Conservation (phyloP, 2,329 filamentous ascomycete genomes). For the Fusarium clavum region DNA sequence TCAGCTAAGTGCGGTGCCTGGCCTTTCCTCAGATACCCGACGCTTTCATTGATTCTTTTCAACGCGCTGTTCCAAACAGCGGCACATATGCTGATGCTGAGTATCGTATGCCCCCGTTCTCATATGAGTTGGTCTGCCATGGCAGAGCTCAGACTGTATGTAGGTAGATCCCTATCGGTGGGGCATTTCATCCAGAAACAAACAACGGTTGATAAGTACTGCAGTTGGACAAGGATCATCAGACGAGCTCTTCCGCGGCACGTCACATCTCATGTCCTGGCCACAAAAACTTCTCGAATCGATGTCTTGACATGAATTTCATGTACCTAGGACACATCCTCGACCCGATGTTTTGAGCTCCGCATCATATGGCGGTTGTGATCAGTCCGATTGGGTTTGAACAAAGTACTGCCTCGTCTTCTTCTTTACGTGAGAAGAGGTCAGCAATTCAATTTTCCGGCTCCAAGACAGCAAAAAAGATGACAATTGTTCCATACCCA, state of each 20-base stretch:
- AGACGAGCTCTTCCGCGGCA: constrained; percentile 45
- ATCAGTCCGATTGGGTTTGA: constrained; percentile 18
- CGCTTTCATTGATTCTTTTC: constrained; percentile 6
- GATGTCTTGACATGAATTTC: constrained; percentile 43
- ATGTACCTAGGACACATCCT: constrained; percentile 34
- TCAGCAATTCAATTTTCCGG: constrained; percentile 45
- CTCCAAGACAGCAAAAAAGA: constrained; percentile 39
- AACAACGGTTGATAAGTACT: constrained; percentile 41
- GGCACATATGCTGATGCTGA: constrained; percentile 7
- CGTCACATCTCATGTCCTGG: constrained; percentile 45
- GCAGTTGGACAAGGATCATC: constrained; percentile 43
- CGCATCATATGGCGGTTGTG: constrained; percentile 38
- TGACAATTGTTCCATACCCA: constrained; percentile 36
- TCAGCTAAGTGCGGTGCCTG: constrained; percentile 30
- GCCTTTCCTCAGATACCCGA: constrained; percentile 1
- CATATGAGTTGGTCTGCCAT: neutral
- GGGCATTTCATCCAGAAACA: constrained; percentile 35
- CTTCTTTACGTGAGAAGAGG: constrained; percentile 28
- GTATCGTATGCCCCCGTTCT: neutral
- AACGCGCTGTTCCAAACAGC: neutral
- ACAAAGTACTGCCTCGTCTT: constrained; percentile 26
- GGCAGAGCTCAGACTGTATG: constrained; percentile 14
- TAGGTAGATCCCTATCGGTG: constrained; percentile 11
- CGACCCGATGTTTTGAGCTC: constrained; percentile 37
- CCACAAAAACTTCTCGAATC: constrained; percentile 37